These are phyloP conservation scores for Eutypa lata DNA, from an alignment of 2,329 filamentous ascomycete species.

Conservation along the genomic window DNA sequence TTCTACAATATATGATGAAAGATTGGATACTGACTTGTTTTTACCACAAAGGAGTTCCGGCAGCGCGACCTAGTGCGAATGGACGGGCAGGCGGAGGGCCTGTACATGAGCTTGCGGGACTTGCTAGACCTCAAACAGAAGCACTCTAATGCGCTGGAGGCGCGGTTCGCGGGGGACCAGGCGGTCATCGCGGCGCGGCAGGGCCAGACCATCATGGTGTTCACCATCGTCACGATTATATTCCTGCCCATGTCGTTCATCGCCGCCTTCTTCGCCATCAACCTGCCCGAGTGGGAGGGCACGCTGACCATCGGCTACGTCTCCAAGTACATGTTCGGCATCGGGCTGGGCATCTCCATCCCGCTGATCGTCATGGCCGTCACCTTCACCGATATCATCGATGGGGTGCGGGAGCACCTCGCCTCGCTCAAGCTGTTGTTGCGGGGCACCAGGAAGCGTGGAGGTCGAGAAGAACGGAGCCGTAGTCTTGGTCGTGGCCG, in stretches of 20 bases:
- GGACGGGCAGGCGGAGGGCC: conserved; percentile 57
- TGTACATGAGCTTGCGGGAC: conserved; percentile 55
- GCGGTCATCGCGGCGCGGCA: conserved; percentile 51
- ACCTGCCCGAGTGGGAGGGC: conserved; percentile 38
- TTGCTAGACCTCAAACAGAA: conserved; percentile 63
- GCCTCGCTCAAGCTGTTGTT: background rate
- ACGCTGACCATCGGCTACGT: conserved; percentile 42
- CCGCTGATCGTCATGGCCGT: conserved; percentile 28
- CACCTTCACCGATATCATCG: conserved; percentile 22
- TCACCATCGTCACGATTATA: conserved; percentile 37
- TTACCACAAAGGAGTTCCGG: conserved; percentile 53
- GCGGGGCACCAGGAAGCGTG: background rate
- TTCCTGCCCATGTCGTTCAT: conserved; percentile 36
- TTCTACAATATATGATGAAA: too few relatives aligned
- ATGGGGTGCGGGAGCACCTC: background rate
- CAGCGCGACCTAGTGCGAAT: conserved; percentile 60
- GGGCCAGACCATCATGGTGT: conserved; percentile 33
- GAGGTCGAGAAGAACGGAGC: background rate
- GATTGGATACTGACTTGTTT: too few relatives aligned
- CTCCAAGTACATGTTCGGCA: conserved; percentile 45
- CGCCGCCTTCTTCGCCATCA: conserved; percentile 33
- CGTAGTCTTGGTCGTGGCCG: background rate
- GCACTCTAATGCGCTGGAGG: conserved; percentile 61
- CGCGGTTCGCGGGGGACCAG: conserved; percentile 54
- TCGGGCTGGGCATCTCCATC: conserved; percentile 28